Base-by-base conservation (phyloP, 805 yeast genomes). In the Metschnikowia similis region DNA sequence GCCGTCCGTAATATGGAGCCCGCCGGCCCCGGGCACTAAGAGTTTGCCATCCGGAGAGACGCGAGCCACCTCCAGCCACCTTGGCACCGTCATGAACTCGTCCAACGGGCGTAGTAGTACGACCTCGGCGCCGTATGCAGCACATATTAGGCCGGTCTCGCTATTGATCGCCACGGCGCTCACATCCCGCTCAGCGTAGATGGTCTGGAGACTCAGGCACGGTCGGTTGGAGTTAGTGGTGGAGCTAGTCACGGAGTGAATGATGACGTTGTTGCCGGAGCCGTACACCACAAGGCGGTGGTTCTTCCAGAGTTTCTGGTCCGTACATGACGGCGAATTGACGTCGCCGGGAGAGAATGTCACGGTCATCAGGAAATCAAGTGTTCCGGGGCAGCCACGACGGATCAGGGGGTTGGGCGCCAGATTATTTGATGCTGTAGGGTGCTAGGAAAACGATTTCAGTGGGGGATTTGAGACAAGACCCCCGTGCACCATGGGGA, bases 311-410 rank as follows among this genome's bases (percentile, higher is more conserved):
- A 70, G 67, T 52, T 82, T 84, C 37, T 81, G 72, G 26, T 82
- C 77, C 0, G 89, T 71, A 55, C 79, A 79, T 11, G 71, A 73
- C 1, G 79, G 63, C 41, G 72, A 66, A 63, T 84, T 86, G 16
- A 94, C 94, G 62, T 87, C 88, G 1, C 97, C 97, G 2, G 97
- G 97, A 41, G 88, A 80, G 60, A 87, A 84, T 50, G 81, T 81
- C 48, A 87, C 65, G 5, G 85, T 72, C 89, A 85, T 83, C 26
- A 21, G 5, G 21, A 21, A 21, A 21, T 21, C 21, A 21, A 21
- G 21, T 4, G 5, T 21, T 21, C 21, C 21, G 21, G 4, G 21
- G 5, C 21, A 21, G 21, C 21, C 21, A 21, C 21, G 21, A 21
- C 1, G 21, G 21, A 21, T 21, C 21, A 21, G 21, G 21, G 21